These are phyloP conservation scores for Phlebopus sp. DNA, from an alignment of 1,284 basidiomycete species.

Conservation along the genomic window DNA sequence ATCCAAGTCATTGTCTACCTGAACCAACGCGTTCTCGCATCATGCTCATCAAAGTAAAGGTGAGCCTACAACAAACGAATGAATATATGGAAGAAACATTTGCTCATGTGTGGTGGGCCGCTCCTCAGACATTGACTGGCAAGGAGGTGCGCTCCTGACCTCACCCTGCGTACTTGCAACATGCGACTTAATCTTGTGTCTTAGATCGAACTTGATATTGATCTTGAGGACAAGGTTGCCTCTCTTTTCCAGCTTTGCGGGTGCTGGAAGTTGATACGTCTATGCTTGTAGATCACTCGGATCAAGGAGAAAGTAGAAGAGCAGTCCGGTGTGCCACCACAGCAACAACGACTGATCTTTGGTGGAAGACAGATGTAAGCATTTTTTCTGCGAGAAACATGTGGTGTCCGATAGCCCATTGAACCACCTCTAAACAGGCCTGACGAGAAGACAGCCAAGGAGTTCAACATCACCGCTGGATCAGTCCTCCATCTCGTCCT, in stretches of 20 bases:
- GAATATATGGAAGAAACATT: background rate
- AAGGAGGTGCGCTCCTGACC: conserved; percentile 68
- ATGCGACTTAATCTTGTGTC: conserved; percentile 11
- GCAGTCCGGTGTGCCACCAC: conserved; percentile 97
- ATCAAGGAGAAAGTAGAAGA: conserved; percentile 99
- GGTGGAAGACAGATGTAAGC: conserved; percentile 93
- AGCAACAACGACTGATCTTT: conserved; percentile 95
- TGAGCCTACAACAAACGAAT: conserved; percentile 26
- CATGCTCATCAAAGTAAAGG: conserved; percentile 87
- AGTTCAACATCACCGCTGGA: conserved; percentile 80
- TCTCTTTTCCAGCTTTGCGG: background rate
- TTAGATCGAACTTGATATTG: conserved; percentile 97
- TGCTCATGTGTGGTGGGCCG: conserved; percentile 1
- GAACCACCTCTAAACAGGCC: conserved; percentile 40
- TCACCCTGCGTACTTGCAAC: background rate
- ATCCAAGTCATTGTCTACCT: background rate
- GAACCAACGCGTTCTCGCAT: conserved; percentile 13
- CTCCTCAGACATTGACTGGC: conserved; percentile 79
- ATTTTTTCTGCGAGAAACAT: background rate
- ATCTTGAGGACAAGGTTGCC: conserved; percentile 83
- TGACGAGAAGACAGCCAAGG: conserved; percentile 87
- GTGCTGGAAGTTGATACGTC: background rate
- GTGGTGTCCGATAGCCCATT: background rate
- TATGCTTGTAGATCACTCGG: conserved; percentile 70
- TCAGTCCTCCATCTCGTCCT: conserved; percentile 90